phyloP scores from a whole-genome alignment of 176 grass and related monocot species.

The sorghum (Sorghum bicolor) region DNA sequence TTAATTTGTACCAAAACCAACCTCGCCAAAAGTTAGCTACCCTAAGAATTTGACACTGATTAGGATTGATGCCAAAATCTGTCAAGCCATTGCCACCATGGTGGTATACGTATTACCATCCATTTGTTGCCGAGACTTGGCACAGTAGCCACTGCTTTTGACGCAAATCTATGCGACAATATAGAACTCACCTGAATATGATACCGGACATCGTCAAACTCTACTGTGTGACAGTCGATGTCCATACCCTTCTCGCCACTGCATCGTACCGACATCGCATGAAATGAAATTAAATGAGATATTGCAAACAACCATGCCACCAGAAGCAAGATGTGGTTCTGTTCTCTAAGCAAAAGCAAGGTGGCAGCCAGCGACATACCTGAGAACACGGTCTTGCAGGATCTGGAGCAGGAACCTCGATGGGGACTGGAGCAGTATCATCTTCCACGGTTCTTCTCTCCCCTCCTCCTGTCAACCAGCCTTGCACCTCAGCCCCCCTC shows the following conservation, averaged over 20 bases:
- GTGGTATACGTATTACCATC: neutral
- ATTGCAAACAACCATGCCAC: neutral
- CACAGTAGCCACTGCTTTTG: neutral
- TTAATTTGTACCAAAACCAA: neutral
- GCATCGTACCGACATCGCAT: constrained; percentile 13
- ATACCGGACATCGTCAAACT: constrained; percentile 94
- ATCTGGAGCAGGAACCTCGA: constrained; percentile 97
- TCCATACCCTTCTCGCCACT: constrained; percentile 88
- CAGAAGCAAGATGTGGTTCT: neutral
- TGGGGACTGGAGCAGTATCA: constrained; percentile 96
- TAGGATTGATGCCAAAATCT: neutral
- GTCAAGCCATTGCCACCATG: neutral
- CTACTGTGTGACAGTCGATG: constrained; percentile 95
- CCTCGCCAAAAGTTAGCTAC: neutral
- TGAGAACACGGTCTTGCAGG: constrained; percentile 85
- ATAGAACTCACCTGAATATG: constrained; percentile 71
- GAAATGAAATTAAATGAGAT: neutral
- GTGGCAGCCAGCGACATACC: constrained; percentile 22
- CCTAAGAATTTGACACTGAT: neutral
- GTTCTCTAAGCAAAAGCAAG: neutral
- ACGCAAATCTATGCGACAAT: neutral
- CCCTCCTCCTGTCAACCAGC: neutral
- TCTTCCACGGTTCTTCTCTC: constrained; percentile 30
- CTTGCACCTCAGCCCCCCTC: neutral
- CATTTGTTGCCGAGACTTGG: neutral